Evolutionary conservation across 2,329 filamentous ascomycete species (phyloP), one percentile per base, ranked within the genome.

Genomic region (Leptographium procerum): DNA sequence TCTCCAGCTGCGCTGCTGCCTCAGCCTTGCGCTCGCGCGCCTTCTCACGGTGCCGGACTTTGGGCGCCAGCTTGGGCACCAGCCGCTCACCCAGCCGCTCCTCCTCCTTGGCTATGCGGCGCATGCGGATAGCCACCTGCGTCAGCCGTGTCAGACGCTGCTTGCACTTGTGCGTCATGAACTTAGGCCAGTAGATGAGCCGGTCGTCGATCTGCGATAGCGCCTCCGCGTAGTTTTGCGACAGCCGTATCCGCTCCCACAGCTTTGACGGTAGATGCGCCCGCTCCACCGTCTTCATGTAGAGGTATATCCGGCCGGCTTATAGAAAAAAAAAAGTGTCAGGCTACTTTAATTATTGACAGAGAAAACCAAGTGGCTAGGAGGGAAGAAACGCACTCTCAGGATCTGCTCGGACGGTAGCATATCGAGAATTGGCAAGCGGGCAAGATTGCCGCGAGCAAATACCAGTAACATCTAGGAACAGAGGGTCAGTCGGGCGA

Each of bases 211-310:
- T 84, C 71, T 95, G 89, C 55, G 88, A 82, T 29, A 99, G 81
- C 1, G 94, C 94, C 69, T 91, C 88, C 63, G 85, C 83, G 73
- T 97, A 97, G 77, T 97, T 96, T 66, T 85, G 83, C 31, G 89
- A 90, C 36, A 99, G 78, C 69, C 91, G 89, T 70, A 96, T 90
- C 65, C 87, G 85, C 75, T 97, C 91, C 94, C 94, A 99, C 76
- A 92, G 85, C 73, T 95, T 95, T 60, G 84, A 86, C 1, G 92
- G 94, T 73, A 92, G 82, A 72, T 91, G 92, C 14, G 87, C 81
- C 62, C 94, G 88, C 77, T 96, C 91, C 65, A 91, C 83, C 5
- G 90, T 94, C 77, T 96, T 97, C 81, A 96, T 95, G 80, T 95
- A 97, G 59, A 97, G 85, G 75, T 96, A 97, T 62, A 97, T 81